Evolutionary conservation across 108 stramenopile genomes (phyloP).

Genomic region (Discostella stelligeroides): DNA sequence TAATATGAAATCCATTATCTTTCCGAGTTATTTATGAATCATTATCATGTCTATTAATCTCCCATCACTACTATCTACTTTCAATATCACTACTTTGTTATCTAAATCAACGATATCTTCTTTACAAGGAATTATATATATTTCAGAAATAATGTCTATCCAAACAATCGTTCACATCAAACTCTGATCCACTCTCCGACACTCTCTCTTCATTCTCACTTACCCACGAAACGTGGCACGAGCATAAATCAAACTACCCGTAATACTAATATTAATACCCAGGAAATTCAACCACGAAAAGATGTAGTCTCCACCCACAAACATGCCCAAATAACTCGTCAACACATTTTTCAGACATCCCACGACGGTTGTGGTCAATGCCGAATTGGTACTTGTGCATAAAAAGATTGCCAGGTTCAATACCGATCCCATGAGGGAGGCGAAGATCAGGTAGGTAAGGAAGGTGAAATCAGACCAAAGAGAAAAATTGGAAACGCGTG

Average conservation of each 20-base stretch:
- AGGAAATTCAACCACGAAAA: conserved; percentile 47
- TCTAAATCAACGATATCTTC: too few relatives aligned
- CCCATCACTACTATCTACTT: too few relatives aligned
- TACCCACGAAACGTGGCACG: conserved; percentile 43
- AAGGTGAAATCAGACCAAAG: conserved; percentile 37
- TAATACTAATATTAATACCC: conserved; percentile 51
- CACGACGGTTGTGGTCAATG: conserved; percentile 74
- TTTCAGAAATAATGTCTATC: too few relatives aligned
- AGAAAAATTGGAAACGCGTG: conserved; percentile 14
- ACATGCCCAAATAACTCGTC: conserved; percentile 56
- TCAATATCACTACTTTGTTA: too few relatives aligned
- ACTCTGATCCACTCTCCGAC: background rate
- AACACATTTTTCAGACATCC: conserved; percentile 58
- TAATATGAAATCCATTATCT: too few relatives aligned
- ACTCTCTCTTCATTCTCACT: background rate
- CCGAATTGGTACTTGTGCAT: conserved; percentile 69
- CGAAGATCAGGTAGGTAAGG: conserved; percentile 33
- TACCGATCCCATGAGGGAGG: conserved; percentile 52
- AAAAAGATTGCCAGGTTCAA: conserved; percentile 73
- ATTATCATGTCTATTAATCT: too few relatives aligned
- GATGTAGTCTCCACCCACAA: conserved; percentile 54
- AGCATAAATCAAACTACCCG: conserved; percentile 50
- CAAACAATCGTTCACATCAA: background rate
- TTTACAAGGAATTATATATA: too few relatives aligned
- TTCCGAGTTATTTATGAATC: too few relatives aligned